Base-by-base conservation (phyloP, 805 yeast species). In the Pichia membranifaciens region DNA sequence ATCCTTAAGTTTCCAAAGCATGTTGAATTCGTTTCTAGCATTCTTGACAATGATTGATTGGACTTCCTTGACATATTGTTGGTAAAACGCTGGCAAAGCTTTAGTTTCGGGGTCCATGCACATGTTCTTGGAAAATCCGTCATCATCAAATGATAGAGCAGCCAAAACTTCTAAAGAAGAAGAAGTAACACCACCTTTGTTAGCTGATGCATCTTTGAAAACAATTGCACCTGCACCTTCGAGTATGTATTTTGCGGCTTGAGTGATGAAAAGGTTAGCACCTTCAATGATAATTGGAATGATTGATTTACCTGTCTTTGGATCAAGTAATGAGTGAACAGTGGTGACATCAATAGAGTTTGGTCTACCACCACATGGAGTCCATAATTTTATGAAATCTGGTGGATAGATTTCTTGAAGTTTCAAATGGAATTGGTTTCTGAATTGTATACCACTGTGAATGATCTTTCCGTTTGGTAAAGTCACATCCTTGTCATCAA, bases 281-380 rank as follows among this genome's bases (percentile, higher is more conserved):
- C 99, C 99, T 71, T 91, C 99, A 48, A 93, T 96, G 63, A 91
- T 80, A 69, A 83, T 88, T 42, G 95, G 95, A 57, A 93, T 76
- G 55, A 78, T 71, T 18, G 86, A 67, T 67, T 84, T 82, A 49
- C 93, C 95, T 28, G 90, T 82, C 58, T 80, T 80, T 36, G 72
- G 73, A 65, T 85, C 87, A 56, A 93, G 78, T 58, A 88, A 78
- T 45, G 70, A 70, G 53, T 73, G 70, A 50, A 90, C 93, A 59
- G 86, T 93, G 66, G 81, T 83, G 54, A 90, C 80, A 66, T 90
- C 95, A 65, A 91, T 82, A 18, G 98, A 95, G 58, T 87, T 91
- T 51, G 99, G 99, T 70, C 99, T 84, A 57, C 99, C 99, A 67
- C 99, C 99, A 69, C 99, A 91, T 49, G 99, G 99, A 38, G 90